These are phyloP conservation scores for Leishmania gerbilli DNA, from an alignment of 208 protist species.

Conservation along the genomic window DNA sequence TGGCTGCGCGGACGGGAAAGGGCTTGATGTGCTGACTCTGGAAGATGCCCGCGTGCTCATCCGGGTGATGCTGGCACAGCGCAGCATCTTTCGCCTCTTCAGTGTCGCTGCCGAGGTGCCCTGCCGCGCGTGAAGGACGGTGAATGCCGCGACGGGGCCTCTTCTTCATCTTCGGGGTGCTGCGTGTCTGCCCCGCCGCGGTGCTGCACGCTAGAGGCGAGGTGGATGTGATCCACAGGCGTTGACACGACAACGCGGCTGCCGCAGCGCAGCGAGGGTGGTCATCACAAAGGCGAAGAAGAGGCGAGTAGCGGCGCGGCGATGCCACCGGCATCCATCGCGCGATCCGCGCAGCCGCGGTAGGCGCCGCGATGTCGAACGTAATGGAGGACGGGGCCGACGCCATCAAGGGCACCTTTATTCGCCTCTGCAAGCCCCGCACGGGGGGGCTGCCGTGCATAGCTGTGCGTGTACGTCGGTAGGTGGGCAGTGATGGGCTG, in stretches of 20 bases:
- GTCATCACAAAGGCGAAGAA: background rate
- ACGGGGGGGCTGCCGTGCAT: background rate
- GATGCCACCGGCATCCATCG: background rate
- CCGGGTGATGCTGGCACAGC: background rate
- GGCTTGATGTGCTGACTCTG: conserved; percentile 76
- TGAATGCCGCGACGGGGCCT: background rate
- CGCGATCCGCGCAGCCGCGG: background rate
- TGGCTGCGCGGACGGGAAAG: conserved; percentile 84
- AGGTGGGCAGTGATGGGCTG: background rate
- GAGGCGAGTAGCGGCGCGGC: background rate
- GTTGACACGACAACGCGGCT: background rate
- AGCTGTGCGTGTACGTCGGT: background rate
- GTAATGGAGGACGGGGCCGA: background rate
- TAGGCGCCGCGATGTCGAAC: too few relatives aligned
- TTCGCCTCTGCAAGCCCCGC: background rate
- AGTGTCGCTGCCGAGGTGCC: background rate
- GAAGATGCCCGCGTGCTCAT: conserved; percentile 60
- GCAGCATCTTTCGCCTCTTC: background rate
- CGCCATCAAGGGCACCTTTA: background rate
- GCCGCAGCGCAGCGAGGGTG: background rate
- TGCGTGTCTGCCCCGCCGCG: too few relatives aligned
- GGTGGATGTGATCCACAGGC: background rate
- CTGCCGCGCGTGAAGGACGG: background rate
- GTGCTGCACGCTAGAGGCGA: background rate
- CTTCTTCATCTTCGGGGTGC: background rate